A percentile compares a stretch with the other conserved stretches of the same genome.
phyloP scores from a whole-genome alignment of 345 rosid genomes.

The Populus davidiana region DNA sequence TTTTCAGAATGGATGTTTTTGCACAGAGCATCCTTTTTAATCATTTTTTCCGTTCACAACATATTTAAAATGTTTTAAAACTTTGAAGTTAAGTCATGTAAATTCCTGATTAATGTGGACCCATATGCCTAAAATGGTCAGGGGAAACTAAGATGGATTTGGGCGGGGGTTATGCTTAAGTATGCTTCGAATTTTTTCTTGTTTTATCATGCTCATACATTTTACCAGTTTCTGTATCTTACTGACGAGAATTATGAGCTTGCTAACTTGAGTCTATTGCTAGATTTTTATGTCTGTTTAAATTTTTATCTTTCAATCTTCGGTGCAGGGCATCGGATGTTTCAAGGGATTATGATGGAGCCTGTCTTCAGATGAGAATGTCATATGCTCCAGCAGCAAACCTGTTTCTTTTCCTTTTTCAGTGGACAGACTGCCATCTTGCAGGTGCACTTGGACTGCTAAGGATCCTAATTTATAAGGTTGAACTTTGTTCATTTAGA shows the following conservation, averaged over 20 bases:
- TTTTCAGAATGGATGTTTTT: neutral
- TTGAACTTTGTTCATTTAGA: neutral
- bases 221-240: neutral
- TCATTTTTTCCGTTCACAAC: neutral
- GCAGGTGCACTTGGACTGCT: constrained; percentile 67
- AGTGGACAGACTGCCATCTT: constrained; percentile 67
- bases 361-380: constrained; percentile 74
- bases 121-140: neutral
- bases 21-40: neutral
- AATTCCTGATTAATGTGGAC: neutral
- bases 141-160: neutral
- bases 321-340: constrained; percentile 58
- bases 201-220: neutral
- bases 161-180: neutral
- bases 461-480: constrained; percentile 67
- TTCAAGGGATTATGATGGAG: constrained; percentile 59
- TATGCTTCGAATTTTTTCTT: neutral
- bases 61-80: neutral
- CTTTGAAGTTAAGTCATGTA: neutral
- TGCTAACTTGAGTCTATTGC: neutral
- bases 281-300: neutral
- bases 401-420: constrained; percentile 61
- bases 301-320: neutral
- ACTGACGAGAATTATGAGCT: neutral
- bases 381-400: constrained; percentile 73